phyloP scores from a whole-genome alignment of 2,329 filamentous ascomycete species.

The Diaporthe humulicola region DNA sequence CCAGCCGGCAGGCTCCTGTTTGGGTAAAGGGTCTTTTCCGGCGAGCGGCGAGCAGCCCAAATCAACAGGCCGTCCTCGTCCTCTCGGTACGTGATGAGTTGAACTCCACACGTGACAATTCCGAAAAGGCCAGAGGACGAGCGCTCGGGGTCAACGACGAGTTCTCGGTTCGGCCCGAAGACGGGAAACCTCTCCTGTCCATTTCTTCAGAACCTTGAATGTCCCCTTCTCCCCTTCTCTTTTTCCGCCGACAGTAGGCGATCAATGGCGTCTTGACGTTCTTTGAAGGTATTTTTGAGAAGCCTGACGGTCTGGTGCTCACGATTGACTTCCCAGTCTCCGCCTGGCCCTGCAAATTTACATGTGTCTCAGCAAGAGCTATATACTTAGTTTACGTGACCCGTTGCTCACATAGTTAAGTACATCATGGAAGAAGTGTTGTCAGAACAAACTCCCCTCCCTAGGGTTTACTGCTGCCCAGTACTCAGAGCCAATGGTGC shows the following conservation, averaged over 20 bases:
- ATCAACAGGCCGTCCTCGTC: background rate
- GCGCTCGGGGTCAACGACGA: background rate
- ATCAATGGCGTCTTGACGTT: background rate
- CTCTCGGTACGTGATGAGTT: background rate
- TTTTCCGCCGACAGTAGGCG: background rate
- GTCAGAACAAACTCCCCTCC: too few relatives aligned
- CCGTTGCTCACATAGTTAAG: too few relatives aligned
- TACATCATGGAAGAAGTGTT: too few relatives aligned
- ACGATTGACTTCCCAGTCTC: background rate
- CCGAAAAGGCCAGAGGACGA: background rate
- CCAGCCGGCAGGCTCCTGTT: background rate
- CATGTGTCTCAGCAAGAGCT: too few relatives aligned
- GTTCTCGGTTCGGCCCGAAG: background rate
- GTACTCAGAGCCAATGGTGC: too few relatives aligned
- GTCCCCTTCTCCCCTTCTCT: background rate
- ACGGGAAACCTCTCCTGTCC: background rate
- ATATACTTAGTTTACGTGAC: too few relatives aligned
- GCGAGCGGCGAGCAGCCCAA: background rate
- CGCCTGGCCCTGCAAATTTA: too few relatives aligned
- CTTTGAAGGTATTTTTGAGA: background rate
- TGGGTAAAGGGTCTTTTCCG: background rate
- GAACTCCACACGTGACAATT: background rate
- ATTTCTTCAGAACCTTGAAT: background rate
- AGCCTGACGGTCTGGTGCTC: background rate
- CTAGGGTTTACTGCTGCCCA: too few relatives aligned